Evolutionary conservation across 768 basidiomycete species (phyloP).

Genomic region (Boletales sp.): DNA sequence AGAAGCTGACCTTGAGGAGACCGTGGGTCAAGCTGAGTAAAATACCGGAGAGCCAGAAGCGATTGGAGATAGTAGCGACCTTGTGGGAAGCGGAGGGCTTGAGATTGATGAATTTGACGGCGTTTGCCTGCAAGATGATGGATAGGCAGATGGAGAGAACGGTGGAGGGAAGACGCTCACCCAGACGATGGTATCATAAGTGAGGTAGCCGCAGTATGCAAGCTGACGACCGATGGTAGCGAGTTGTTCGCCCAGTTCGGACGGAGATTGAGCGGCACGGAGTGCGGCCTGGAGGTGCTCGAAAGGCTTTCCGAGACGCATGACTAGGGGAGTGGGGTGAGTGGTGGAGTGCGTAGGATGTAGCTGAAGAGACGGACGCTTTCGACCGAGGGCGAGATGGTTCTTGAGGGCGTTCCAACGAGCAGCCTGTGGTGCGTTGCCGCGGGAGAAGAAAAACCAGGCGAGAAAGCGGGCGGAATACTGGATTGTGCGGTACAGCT

Average conservation of each 20-base stretch:
- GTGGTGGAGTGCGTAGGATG: background rate
- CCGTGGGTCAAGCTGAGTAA: constrained; percentile 72
- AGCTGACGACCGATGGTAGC: constrained; percentile 81
- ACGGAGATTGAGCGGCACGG: constrained; percentile 55
- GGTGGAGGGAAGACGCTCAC: constrained; percentile 41
- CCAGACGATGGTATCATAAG: constrained; percentile 84
- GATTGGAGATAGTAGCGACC: constrained; percentile 64
- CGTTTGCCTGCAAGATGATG: constrained; percentile 47
- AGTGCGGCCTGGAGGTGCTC: constrained; percentile 93
- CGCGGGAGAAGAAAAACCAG: constrained; percentile 72
- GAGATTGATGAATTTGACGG: constrained; percentile 61
- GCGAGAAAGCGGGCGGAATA: constrained; percentile 88
- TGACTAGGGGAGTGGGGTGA: constrained; percentile 45
- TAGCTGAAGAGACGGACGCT: constrained; percentile 47
- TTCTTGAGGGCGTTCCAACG: constrained; percentile 83
- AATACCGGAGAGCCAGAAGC: constrained; percentile 89
- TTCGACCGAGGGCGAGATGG: constrained; percentile 81
- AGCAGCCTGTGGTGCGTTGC: constrained; percentile 65
- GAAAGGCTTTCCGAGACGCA: constrained; percentile 90
- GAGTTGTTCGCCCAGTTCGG: constrained; percentile 65
- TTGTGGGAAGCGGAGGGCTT: constrained; percentile 57
- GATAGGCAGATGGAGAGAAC: background rate
- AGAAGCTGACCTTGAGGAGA: constrained; percentile 56
- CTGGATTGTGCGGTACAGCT: constrained; percentile 90
- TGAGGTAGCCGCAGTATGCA: constrained; percentile 83